Percentiles rank a stretch among this genome's conserved stretches.
phyloP scores from a whole-genome alignment of 495 filamentous ascomycete genomes.

The Penicillium subrubescens region DNA sequence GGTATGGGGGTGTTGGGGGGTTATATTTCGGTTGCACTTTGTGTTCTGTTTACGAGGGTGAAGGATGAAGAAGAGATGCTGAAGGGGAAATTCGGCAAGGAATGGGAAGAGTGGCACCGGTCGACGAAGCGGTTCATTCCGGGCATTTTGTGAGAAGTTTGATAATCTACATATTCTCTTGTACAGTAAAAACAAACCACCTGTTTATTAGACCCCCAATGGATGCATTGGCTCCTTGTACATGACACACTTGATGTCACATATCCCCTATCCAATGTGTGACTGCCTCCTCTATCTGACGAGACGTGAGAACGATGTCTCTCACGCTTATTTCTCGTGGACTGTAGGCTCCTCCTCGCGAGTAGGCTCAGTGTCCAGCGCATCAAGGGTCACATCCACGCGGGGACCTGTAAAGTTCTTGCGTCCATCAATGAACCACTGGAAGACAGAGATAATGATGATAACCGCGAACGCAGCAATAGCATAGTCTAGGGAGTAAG shows the following conservation, averaged over 20 bases:
- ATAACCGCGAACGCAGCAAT: constrained; percentile 72
- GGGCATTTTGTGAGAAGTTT: constrained; percentile 15
- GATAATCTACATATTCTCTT: neutral
- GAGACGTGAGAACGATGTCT: neutral
- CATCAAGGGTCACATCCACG: constrained; percentile 38
- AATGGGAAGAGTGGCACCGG: constrained; percentile 49
- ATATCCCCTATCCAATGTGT: neutral
- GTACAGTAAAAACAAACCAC: neutral
- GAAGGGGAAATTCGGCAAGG: constrained; percentile 36
- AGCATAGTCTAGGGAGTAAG: constrained; percentile 52
- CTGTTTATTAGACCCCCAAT: neutral
- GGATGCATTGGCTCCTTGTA: neutral
- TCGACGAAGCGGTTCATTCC: constrained; percentile 32
- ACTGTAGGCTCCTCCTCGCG: neutral
- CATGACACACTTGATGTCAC: neutral
- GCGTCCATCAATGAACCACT: constrained; percentile 69
- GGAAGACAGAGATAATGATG: constrained; percentile 60
- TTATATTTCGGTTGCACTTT: neutral
- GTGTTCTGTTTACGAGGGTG: constrained; percentile 21
- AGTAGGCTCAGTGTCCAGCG: constrained; percentile 7
- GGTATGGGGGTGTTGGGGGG: constrained; percentile 3
- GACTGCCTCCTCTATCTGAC: neutral
- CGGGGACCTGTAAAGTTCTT: constrained; percentile 67
- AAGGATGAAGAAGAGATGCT: constrained; percentile 49
- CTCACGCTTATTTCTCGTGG: constrained; percentile 10